Evolutionary conservation across 257 asterid genomes (phyloP).

Genomic region (Petunia axillaris): DNA sequence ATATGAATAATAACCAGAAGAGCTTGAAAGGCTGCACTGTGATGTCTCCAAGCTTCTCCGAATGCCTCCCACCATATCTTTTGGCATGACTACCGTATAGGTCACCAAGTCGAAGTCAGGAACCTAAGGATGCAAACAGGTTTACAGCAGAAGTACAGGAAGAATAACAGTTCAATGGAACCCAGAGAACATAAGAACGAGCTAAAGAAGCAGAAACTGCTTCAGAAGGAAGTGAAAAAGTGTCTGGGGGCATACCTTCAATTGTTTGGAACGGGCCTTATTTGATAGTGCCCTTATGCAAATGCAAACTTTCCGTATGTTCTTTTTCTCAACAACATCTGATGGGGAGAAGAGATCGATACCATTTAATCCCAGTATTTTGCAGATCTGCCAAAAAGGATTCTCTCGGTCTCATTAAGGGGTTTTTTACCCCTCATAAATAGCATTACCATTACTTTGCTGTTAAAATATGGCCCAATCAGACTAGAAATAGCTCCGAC

Average conservation of each 20-base stretch:
- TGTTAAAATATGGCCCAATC: background rate
- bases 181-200: background rate
- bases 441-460: background rate
- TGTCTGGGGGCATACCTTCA: constrained; percentile 46
- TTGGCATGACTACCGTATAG: constrained; percentile 74
- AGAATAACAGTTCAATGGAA: background rate
- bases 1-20: constrained; percentile 55
- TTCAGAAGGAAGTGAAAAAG: constrained; percentile 15
- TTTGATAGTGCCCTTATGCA: constrained; percentile 85
- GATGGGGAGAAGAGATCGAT: constrained; percentile 95
- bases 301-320: constrained; percentile 83
- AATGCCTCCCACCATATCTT: constrained; percentile 73
- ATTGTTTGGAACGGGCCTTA: constrained; percentile 78
- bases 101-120: constrained; percentile 80
- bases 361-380: constrained; percentile 83
- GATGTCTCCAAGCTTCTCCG: constrained; percentile 78
- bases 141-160: constrained; percentile 20
- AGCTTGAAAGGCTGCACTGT: constrained; percentile 63
- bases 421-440: background rate
- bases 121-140: constrained; percentile 44
- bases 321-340: constrained; percentile 85
- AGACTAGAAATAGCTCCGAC: background rate
- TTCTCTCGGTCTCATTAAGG: background rate
- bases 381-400: constrained; percentile 59
- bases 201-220: constrained; percentile 13